These are phyloP conservation scores for Nemania serpens DNA, from an alignment of 2,329 filamentous ascomycete genomes.

Conservation along the genomic window DNA sequence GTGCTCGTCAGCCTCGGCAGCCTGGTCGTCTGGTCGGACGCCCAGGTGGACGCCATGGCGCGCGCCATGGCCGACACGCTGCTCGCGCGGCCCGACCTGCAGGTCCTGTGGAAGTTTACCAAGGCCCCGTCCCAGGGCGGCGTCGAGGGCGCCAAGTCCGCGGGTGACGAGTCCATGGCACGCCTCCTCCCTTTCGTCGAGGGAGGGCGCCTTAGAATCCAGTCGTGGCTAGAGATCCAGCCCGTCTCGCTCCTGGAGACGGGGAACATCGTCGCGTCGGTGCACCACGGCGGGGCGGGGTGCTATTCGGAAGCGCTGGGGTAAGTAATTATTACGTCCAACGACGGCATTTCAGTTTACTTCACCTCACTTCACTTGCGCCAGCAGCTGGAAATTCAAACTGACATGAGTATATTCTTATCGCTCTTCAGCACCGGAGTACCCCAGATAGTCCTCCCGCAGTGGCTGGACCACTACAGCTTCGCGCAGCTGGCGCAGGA, in stretches of 20 bases:
- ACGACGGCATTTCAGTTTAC: no score
- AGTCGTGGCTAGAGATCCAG: slow-evolving; percentile 25
- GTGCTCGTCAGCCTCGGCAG: slow-evolving; percentile 30
- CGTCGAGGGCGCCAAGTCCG: slow-evolving; percentile 17
- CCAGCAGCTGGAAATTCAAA: no score
- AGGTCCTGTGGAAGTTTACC: slow-evolving; percentile 29
- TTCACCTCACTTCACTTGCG: no score
- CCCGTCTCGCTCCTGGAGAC: slow-evolving; percentile 26
- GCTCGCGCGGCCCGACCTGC: slow-evolving; percentile 2
- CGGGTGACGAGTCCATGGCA: background rate
- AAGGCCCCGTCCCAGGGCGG: slow-evolving; percentile 5
- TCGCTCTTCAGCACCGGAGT: slow-evolving; percentile 22
- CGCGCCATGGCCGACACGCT: slow-evolving; percentile 23
- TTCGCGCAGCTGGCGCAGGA: slow-evolving; percentile 25
- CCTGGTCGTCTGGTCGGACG: slow-evolving; percentile 21
- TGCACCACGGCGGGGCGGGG: slow-evolving; percentile 31
- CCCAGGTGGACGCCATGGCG: slow-evolving; percentile 24
- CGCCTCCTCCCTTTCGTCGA: slow-evolving; percentile 24
- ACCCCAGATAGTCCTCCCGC: slow-evolving; percentile 29
- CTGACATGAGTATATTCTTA: background rate
- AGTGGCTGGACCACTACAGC: slow-evolving; percentile 31
- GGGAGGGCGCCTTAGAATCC: slow-evolving; percentile 25
- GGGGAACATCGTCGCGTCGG: slow-evolving; percentile 29
- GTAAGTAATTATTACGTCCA: slow-evolving; percentile 10
- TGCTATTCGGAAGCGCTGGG: slow-evolving; percentile 29